These are phyloP conservation scores for Trichosporon ovoides DNA, from an alignment of 1,284 basidiomycete genomes.

Conservation along the genomic window DNA sequence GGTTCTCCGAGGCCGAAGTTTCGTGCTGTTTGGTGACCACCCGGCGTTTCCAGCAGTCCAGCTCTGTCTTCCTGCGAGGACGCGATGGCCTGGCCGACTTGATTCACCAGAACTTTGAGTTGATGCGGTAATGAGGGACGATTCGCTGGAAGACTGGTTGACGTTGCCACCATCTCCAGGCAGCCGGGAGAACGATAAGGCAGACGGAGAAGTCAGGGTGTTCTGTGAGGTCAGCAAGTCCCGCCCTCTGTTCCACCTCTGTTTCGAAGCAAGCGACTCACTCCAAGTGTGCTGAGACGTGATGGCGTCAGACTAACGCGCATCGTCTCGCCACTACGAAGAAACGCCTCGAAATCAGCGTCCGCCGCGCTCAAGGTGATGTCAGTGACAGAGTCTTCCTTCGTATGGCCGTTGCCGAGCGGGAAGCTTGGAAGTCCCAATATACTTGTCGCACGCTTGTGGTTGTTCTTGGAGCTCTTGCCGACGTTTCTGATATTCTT, in stretches of 20 bases:
- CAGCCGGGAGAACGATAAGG: neutral
- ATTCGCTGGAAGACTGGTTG: conserved; percentile 16
- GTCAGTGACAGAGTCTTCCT: conserved; percentile 7
- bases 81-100: neutral
- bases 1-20: conserved; percentile 23
- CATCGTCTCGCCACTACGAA: conserved; percentile 80
- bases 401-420: neutral
- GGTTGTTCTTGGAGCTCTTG: conserved; percentile 6
- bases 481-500: conserved; percentile 8
- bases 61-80: neutral
- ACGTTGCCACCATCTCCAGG: neutral
- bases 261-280: conserved; percentile 51
- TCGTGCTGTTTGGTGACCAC: conserved; percentile 1
- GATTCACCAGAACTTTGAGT: conserved; percentile 6
- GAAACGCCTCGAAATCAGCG: conserved; percentile 81
- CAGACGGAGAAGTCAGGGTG: neutral
- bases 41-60: neutral
- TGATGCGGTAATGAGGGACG: conserved; percentile 15
- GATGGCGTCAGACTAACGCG: conserved; percentile 93
- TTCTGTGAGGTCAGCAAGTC: neutral
- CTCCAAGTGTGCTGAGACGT: conserved; percentile 82
- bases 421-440: neutral
- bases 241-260: neutral
- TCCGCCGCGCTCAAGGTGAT: conserved; percentile 42
- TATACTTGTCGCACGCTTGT: conserved; percentile 13